Base-by-base conservation (phyloP, 371 early-diverging fungal species). In the Rhizopus microsporus region DNA sequence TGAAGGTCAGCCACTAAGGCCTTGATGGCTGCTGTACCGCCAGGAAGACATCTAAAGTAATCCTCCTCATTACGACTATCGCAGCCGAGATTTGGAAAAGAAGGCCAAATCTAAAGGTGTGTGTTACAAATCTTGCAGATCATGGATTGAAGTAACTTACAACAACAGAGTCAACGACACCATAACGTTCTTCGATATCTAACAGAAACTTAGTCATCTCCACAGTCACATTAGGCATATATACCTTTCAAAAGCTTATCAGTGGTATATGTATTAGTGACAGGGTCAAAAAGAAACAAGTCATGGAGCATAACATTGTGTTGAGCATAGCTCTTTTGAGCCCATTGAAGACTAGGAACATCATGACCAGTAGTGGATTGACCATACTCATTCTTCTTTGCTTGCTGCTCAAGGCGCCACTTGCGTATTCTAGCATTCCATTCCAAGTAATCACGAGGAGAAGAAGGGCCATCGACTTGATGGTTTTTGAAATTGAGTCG, bases 1-100 rank as follows among this genome's bases (percentile, higher is more conserved):
- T 68, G 68, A 33, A 68, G 63, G 12, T 68, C 57, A 5, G 59
- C 54, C 5, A 68, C 63, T 13, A 68, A 51, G 16, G 48, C 44
- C 9, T 58, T 60, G n/a, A 63, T 60, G 35, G 57, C 68, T 31
- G 42, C 31, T n/a, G 63, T 68, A 31, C 66, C 68, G 45, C 68
- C 68, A 32, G 68, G 68, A 35, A 68, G 60, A 54, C 60, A 68
- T 50, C 68, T 51, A 30, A 57, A 63, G 32, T 56, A 63, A 37
- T 68, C 68, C 33, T 68, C 68, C 39, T 63, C 54, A 16, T 68
- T 68, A 54, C 68, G 68, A 47, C 68, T 68, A 42, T 68, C 68
- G 50, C 68, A 68, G 9, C 68, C 68, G 34, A 68, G 48, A 35
- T 63, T 68, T 12, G 63, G 55, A 17, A 63, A 63, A 39, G 54